Percentiles rank a stretch among this genome's conserved stretches.
phyloP scores from a whole-genome alignment of 2,329 filamentous ascomycete genomes.

The Colletotrichum karsti region DNA sequence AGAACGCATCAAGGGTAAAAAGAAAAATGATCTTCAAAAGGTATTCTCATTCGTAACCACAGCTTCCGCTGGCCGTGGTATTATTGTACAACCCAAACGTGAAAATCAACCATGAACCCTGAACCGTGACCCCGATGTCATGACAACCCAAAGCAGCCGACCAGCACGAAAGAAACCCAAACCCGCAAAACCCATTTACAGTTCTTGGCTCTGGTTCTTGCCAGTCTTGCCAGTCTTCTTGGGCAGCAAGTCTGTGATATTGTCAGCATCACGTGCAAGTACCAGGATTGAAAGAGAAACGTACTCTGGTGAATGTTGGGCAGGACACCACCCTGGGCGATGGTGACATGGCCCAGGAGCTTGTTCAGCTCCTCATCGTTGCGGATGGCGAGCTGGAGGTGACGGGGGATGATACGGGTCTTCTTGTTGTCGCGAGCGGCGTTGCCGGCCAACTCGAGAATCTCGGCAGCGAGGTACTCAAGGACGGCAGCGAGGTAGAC shows the following conservation, averaged over 20 bases:
- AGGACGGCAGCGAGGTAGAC: constrained; percentile 98
- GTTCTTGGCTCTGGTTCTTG: constrained; percentile 93
- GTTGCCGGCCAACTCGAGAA: constrained; percentile 98
- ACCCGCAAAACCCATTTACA: constrained; percentile 70
- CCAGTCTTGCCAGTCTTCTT: constrained; percentile 98
- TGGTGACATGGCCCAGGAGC: constrained; percentile 94
- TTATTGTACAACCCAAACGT: constrained; percentile 78
- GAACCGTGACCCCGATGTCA: constrained; percentile 84
- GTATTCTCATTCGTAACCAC: constrained; percentile 71
- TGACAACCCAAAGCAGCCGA: constrained; percentile 77
- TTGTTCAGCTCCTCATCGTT: constrained; percentile 99
- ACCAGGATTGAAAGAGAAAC: constrained; percentile 44
- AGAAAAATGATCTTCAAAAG: constrained; percentile 50
- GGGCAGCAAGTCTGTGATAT: constrained; percentile 83
- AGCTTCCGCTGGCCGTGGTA: constrained; percentile 60
- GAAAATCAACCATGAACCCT: constrained; percentile 72
- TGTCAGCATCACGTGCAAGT: constrained; percentile 46
- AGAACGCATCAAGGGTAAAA: no score
- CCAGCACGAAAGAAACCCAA: constrained; percentile 65
- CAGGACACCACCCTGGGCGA: constrained; percentile 95
- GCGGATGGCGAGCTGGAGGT: constrained; percentile 98
- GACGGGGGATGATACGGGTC: constrained; percentile 99
- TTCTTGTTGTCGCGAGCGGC: constrained; percentile 99
- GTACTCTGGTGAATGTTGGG: constrained; percentile 97
- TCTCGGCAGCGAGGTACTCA: constrained; percentile 98